phyloP scores from a whole-genome alignment of 768 basidiomycete genomes.

The Lanmaoa rubissima region DNA sequence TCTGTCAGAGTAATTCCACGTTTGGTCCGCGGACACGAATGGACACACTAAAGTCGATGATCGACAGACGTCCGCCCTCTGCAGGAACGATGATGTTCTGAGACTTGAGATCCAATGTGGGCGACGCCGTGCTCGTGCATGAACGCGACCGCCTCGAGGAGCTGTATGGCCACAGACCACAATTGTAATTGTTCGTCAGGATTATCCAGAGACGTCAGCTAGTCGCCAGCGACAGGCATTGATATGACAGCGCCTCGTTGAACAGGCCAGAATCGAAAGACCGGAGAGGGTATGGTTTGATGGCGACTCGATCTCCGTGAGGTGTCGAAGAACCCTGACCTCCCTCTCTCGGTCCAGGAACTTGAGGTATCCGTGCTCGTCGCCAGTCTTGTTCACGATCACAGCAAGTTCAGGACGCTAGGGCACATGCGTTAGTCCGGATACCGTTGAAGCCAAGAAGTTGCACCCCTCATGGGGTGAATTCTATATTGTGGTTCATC shows the following conservation, averaged over 20 bases:
- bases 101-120: constrained; percentile 16
- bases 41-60: too few relatives aligned
- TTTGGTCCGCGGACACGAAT: not conserved
- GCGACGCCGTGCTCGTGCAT: constrained; percentile 18
- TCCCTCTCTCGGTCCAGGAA: constrained; percentile 2
- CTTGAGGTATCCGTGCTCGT: constrained; percentile 3
- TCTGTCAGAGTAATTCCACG: not conserved
- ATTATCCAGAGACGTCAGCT: not conserved
- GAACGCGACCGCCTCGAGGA: constrained; percentile 3
- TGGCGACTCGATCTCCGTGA: not conserved
- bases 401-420: constrained; percentile 18
- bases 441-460: not conserved
- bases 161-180: not conserved
- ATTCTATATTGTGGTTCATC: constrained; percentile 1
- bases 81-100: not conserved
- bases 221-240: not conserved
- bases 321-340: constrained; percentile 5
- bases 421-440: not conserved
- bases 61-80: too few relatives aligned
- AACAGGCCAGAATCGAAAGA: not conserved
- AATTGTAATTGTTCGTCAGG: not conserved
- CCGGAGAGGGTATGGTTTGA: not conserved
- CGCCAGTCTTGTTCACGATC: not conserved
- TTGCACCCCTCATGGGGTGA: not conserved
- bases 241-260: not conserved